Evolutionary conservation across 257 asterid genomes (phyloP), one percentile per base, ranked within the genome.

Genomic region (Fraxinus quadrangulata): DNA sequence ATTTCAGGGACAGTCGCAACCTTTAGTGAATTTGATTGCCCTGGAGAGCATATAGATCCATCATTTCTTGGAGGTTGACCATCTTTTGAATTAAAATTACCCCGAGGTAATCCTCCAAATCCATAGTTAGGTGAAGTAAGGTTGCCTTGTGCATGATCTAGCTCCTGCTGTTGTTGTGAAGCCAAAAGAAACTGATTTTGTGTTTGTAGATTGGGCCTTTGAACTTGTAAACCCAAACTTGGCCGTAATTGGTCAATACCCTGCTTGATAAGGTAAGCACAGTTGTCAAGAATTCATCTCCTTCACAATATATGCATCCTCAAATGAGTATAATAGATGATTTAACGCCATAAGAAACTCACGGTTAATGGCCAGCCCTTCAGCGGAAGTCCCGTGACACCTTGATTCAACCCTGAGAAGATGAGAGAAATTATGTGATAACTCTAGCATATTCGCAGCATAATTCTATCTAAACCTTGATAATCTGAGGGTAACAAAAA

Each of bases 321-420:
- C 70, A 78, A 73, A 73, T 37, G 21, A 65, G 69, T 63, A 69
- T 6, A 75, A 45, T 23, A 65, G 56, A 9, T 61, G 14, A 77
- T 37, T 37, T 71, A 81, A 79, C 82, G 81, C 82, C 73, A 73
- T 42, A 42, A 63, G 73, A 75, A 80, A 86, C 98, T 91, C 87
- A 96, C 99, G 6, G 99, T 93, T 81, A 93, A 79, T 31, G 99
- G 99, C 99, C 98, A 96, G 66, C 99, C 99, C 93, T 96, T 94
- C 84, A 96, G 84, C 67, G 99, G 98, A 84, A 96, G 92, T 78
- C 95, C 88, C 23, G 92, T 87, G 67, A 92, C 96, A 65, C 99
- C 98, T 84, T 89, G 99, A 84, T 85, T 92, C 80, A 96, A 84
- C 40, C 96, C 99, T 94, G 93, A 77, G 78, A 75, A 70, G 76